phyloP scores from a whole-genome alignment of 1,139 yeast species.

The Blastobotrys arbuscula region DNA sequence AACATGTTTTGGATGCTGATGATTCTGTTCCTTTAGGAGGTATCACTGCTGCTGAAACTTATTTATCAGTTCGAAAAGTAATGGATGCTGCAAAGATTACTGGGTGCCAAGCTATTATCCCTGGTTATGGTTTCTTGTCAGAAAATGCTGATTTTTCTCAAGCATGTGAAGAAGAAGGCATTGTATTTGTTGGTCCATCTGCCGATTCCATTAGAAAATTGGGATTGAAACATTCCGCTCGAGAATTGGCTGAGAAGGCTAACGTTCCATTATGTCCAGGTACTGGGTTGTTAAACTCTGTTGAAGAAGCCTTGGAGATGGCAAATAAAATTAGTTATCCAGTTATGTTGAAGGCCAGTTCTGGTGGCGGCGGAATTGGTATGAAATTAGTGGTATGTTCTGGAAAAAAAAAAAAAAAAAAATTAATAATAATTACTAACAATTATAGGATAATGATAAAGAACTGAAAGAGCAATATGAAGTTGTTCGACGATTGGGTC shows the following conservation, averaged over 20 bases:
- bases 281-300: slow-evolving; percentile 65
- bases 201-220: slow-evolving; percentile 86
- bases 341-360: slow-evolving; percentile 93
- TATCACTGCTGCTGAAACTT: slow-evolving; percentile 81
- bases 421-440: not conserved
- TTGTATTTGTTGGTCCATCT: slow-evolving; percentile 90
- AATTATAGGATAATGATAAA: slow-evolving; percentile 49
- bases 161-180: slow-evolving; percentile 72
- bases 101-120: slow-evolving; percentile 87
- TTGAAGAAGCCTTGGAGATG: slow-evolving; percentile 66
- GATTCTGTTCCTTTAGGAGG: slow-evolving; percentile 76
- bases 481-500: slow-evolving; percentile 90
- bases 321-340: slow-evolving; percentile 86
- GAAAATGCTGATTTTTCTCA: slow-evolving; percentile 97
- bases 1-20: slow-evolving; percentile 81
- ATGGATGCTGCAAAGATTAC: slow-evolving; percentile 76
- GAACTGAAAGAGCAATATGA: slow-evolving; percentile 81
- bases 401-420: not conserved
- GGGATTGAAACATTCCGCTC: slow-evolving; percentile 93
- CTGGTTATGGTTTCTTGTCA: slow-evolving; percentile 94
- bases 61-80: slow-evolving; percentile 77
- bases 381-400: slow-evolving; percentile 61
- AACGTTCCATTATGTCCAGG: slow-evolving; percentile 96
- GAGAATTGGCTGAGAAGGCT: slow-evolving; percentile 83
- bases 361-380: slow-evolving; percentile 99